phyloP scores from a whole-genome alignment of 2,329 filamentous ascomycete genomes.

The Pseudocercospora crystallina region DNA sequence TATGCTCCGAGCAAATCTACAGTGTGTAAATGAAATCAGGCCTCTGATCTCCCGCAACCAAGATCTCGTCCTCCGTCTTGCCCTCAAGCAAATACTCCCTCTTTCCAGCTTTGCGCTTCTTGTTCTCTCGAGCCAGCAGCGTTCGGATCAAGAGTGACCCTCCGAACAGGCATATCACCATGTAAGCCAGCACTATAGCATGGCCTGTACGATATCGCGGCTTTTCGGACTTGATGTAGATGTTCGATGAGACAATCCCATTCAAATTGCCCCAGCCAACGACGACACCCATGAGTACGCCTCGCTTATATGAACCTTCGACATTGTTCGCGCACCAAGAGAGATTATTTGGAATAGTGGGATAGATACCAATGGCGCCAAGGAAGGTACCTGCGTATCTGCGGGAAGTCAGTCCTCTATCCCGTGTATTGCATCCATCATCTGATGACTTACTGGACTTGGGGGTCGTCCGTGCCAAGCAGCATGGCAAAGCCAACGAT shows the following conservation, averaged over 20 bases:
- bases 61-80: constrained; percentile 61
- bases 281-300: constrained; percentile 78
- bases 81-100: constrained; percentile 67
- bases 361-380: constrained; percentile 20
- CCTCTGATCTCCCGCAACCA: constrained; percentile 66
- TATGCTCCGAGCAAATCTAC: background rate
- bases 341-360: constrained; percentile 72
- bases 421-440: no score
- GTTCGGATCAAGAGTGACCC: constrained; percentile 65
- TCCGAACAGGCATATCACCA: constrained; percentile 61
- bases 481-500: constrained; percentile 82
- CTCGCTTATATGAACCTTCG: constrained; percentile 87
- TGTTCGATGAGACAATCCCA: constrained; percentile 77
- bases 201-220: constrained; percentile 58
- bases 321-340: constrained; percentile 84
- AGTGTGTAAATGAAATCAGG: constrained; percentile 30
- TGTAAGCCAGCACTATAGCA: constrained; percentile 70
- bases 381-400: constrained; percentile 13
- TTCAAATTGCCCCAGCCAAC: constrained; percentile 92
- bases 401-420: no score
- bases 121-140: constrained; percentile 68
- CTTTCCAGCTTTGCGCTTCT: constrained; percentile 62
- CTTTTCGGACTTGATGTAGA: constrained; percentile 54
- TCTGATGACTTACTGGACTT: constrained; percentile 52
- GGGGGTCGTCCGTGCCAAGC: constrained; percentile 61